A percentile compares a stretch with the other conserved stretches of the same genome.
Evolutionary conservation across 2,329 filamentous ascomycete species (phyloP).

Genomic region (Aureobasidium vineae): DNA sequence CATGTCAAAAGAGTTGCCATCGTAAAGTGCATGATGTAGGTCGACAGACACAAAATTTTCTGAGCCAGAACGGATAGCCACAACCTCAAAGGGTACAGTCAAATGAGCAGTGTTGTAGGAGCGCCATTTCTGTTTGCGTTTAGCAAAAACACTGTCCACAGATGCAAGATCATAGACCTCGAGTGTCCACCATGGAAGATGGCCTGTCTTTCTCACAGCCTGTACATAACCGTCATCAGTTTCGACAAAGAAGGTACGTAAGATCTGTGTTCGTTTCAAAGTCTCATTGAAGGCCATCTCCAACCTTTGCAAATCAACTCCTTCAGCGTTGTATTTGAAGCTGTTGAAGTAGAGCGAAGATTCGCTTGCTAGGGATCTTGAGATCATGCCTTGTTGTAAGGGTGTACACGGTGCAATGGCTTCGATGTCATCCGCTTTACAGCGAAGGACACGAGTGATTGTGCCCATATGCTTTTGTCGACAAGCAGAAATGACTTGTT

Average conservation of each 20-base stretch:
- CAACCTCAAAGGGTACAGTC: slow-evolving; percentile 53
- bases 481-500: slow-evolving; percentile 62
- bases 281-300: slow-evolving; percentile 58
- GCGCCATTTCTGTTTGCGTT: slow-evolving; percentile 54
- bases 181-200: slow-evolving; percentile 34
- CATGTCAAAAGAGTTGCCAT: slow-evolving; percentile 72
- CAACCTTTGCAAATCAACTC: slow-evolving; percentile 52
- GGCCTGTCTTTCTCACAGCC: slow-evolving; percentile 52
- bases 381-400: slow-evolving; percentile 82
- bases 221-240: slow-evolving; percentile 77
- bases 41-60: slow-evolving; percentile 56
- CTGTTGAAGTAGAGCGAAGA: slow-evolving; percentile 70
- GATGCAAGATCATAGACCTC: slow-evolving; percentile 45
- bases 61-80: slow-evolving; percentile 41
- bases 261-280: slow-evolving; percentile 56
- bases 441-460: slow-evolving; percentile 54
- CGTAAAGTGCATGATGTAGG: slow-evolving; percentile 85
- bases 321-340: slow-evolving; percentile 61
- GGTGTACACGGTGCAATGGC: slow-evolving; percentile 79
- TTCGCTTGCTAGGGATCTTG: slow-evolving; percentile 60
- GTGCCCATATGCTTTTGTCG: slow-evolving; percentile 58
- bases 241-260: slow-evolving; percentile 70
- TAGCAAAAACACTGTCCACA: slow-evolving; percentile 40
- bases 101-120: slow-evolving; percentile 52
- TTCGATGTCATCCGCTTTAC: slow-evolving; percentile 60